A percentile compares a stretch with the other conserved stretches of the same genome.
phyloP scores from a whole-genome alignment of 129 eudicot species.

The Centella asiatica region DNA sequence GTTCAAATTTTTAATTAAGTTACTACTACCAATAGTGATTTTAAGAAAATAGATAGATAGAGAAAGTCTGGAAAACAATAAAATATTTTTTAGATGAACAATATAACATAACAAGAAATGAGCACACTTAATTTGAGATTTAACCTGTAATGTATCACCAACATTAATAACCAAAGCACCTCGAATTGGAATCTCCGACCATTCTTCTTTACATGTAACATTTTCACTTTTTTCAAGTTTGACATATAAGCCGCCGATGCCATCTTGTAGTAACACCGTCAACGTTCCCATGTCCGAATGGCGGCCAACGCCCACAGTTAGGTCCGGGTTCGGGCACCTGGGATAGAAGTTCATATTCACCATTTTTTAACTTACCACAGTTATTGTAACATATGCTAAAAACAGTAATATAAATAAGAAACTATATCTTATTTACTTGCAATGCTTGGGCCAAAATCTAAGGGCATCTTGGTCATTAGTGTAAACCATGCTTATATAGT shows the following conservation, averaged over 20 bases:
- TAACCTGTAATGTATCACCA: conserved; percentile 1
- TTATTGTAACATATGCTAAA: not conserved
- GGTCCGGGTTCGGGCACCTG: conserved; percentile 37
- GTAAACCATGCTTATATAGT: conserved; percentile 34
- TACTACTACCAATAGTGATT: not conserved
- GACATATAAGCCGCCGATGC: conserved; percentile 39
- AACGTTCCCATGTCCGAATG: conserved; percentile 40
- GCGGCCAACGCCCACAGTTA: conserved; percentile 35
- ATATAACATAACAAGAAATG: not conserved
- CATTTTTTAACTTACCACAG: conserved; percentile 20
- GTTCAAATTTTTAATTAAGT: no score
- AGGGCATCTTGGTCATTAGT: conserved; percentile 40
- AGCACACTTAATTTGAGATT: not conserved
- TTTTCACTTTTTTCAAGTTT: conserved; percentile 9
- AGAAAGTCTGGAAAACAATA: not conserved
- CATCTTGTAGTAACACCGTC: conserved; percentile 44
- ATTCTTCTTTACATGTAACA: conserved; percentile 8
- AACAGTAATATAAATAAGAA: not conserved
- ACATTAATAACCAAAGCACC: not conserved
- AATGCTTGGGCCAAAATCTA: conserved; percentile 35
- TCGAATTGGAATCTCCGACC: conserved; percentile 28
- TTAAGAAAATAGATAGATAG: no score
- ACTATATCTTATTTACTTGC: conserved; percentile 23
- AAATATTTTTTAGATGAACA: not conserved
- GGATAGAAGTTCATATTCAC: conserved; percentile 44